Conservation (phyloP, 257 asterid genomes). For the Datura wrightii region DNA sequence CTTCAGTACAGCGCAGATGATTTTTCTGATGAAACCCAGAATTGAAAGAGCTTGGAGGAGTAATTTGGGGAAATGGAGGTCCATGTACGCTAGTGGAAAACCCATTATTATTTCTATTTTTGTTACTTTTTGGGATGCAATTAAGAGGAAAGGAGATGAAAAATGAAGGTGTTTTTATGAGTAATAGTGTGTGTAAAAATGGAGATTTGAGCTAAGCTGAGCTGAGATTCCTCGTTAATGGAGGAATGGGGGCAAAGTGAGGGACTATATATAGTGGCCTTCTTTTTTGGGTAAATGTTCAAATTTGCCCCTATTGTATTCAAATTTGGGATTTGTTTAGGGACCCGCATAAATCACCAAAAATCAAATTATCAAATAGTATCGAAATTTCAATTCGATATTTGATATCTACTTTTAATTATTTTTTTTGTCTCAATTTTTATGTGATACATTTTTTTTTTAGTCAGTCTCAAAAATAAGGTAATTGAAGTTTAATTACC, state of each 20-base stretch:
- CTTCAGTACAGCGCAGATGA: conserved; percentile 43
- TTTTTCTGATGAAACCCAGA: conserved; percentile 56
- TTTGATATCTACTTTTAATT: too few species aligned
- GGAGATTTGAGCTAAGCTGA: not conserved
- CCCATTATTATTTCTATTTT: conserved; percentile 55
- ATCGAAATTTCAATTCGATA: too few species aligned
- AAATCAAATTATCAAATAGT: too few species aligned
- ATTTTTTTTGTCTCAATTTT: too few species aligned
- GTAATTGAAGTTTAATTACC: too few species aligned
- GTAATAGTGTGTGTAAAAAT: not conserved
- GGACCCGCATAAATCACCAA: too few species aligned
- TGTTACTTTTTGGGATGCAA: too few species aligned
- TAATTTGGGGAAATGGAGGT: conserved; percentile 72
- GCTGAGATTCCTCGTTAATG: conserved; percentile 16
- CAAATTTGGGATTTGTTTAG: too few species aligned
- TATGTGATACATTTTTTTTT: too few species aligned
- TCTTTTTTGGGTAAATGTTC: not conserved
- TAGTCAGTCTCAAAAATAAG: too few species aligned
- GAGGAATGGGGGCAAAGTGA: not conserved
- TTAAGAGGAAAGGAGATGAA: not conserved
- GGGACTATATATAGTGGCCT: conserved; percentile 45
- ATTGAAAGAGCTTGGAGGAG: conserved; percentile 57
- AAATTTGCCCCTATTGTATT: not conserved
- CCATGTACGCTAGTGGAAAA: conserved; percentile 81
- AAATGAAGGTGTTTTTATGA: conserved; percentile 6